Evolutionary conservation across 495 filamentous ascomycete species (phyloP), one percentile per base, ranked within the genome.

Genomic region (Aspergillus kassunensis): DNA sequence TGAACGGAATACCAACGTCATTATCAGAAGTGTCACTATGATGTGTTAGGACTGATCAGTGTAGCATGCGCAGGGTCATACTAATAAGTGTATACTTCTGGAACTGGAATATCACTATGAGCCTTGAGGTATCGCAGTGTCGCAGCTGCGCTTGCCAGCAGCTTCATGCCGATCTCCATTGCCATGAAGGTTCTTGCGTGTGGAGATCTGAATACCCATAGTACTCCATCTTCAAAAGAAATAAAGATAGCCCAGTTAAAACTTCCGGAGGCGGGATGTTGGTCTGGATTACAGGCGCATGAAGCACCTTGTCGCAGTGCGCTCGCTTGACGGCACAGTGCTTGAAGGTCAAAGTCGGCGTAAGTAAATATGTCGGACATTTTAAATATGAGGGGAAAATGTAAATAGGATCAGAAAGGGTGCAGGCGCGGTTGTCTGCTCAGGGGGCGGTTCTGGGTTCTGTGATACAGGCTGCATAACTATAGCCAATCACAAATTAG

Each of bases 151-250:
- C 63, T 64, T 33, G 44, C 56, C 31, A 64, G 44, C 33, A 66
- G 29, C 48, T 57, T 59, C n/a, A 13, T 25, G 7, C 24, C 51
- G 13, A 50, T 54, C 39, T 64, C 60, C n/a, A 54, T 47, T 42
- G 57, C 36, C 49, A 59, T 57, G 23, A 56, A 27, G 24, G 24
- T 1, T 21, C 13, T 43, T 43, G 48, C 4, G 16, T 19, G 18
- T 29, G 63, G 58, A n/a, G 61, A 61, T 51, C 63, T 44, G n/a
- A 64, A 60, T 2, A 64, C 51, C 61, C 63, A 66, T 56, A 43
- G 36, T 30, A 62, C 41, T 15, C 56, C 37, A 23, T 66, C 63
- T 33, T 61, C 58, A 40, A 66, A 66, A 11, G 47, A 46, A 42
- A 66, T 39, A 30, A 60, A 60, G 34, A 64, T 30, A 41, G 56